Conservation (phyloP, 441 rosid species). For the Manihot esculenta region DNA sequence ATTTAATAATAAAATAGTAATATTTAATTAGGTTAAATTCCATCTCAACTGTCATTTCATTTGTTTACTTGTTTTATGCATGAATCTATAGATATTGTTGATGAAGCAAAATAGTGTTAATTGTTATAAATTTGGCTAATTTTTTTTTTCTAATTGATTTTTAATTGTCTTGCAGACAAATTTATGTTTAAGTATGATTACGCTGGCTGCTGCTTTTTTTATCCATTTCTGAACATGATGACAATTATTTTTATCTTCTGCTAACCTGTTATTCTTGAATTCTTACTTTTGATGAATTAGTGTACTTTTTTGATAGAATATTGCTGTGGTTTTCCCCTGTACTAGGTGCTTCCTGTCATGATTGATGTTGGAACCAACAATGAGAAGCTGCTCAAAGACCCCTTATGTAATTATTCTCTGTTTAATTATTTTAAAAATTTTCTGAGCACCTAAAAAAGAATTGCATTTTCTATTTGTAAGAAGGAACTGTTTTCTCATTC, state of each 20-base stretch:
- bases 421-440: neutral
- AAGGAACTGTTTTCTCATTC: neutral
- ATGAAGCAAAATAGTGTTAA: no score
- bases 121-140: no score
- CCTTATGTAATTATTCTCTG: slow-evolving; percentile 64
- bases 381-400: slow-evolving; percentile 82
- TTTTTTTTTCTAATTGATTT: no score
- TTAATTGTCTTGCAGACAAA: no score
- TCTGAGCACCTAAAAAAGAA: neutral
- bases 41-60: no score
- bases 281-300: neutral
- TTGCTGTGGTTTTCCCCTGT: slow-evolving; percentile 8
- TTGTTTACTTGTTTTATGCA: no score
- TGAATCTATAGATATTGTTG: no score
- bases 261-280: neutral
- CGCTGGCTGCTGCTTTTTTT: neutral
- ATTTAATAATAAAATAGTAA: no score
- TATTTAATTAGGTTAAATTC: no score
- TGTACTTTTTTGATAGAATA: slow-evolving; percentile 6
- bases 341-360: slow-evolving; percentile 97
- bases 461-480: neutral
- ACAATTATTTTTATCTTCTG: neutral
- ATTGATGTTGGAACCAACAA: slow-evolving; percentile 99
- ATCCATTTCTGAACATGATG: neutral
- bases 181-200: no score